Evolutionary conservation across 2,329 filamentous ascomycete genomes (phyloP), one percentile per base, ranked within the genome.

Genomic region (Colletotrichum agaves): DNA sequence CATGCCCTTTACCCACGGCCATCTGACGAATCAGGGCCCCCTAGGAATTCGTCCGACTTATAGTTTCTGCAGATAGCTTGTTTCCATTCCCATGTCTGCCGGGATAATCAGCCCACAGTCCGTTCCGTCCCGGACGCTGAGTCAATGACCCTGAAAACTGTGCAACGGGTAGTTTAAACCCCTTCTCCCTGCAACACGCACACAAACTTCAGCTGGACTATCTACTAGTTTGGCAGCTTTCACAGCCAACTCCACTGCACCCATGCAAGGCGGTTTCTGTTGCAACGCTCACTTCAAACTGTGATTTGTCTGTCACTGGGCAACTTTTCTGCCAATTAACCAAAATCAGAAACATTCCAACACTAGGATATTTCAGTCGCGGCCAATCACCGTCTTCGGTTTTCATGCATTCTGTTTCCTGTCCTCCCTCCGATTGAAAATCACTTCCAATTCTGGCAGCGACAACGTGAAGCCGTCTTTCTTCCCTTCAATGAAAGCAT

Each of bases 391-490:
- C 17, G 17, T 17, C 37, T 39, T 46, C 55, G 39, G 27, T 15
- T 21, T 21, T 57, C 17, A 43, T 57, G 53, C 37, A 41, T n/a
- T 49, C 19, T 19, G 19, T 15, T 33, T 46, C 41, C 56, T 44
- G 7, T 13, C 33, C 46, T 69, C 55, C 50, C 69, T 69, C 35
- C n/a, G 12, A 12, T 64, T 60, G 50, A 66, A 70, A 55, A 69
- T 55, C 61, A 66, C 21, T 44, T 70, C 49, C 58, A 70, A 47
- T 58, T 67, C 52, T 3, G 69, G 44, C 43, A 65, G 39, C 53
- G 66, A 65, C 58, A 69, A 19, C 5, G 69, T 69, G 23, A 70
- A 63, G 1, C 66, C 67, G n/a, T 70, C 66, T 19, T 60, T 65
- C 37, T 69, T 39, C 2, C 66, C 69, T 13, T 53, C 27, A 8